These are phyloP conservation scores for Abrus precatorius DNA, from an alignment of 306 rosid species.

Conservation along the genomic window DNA sequence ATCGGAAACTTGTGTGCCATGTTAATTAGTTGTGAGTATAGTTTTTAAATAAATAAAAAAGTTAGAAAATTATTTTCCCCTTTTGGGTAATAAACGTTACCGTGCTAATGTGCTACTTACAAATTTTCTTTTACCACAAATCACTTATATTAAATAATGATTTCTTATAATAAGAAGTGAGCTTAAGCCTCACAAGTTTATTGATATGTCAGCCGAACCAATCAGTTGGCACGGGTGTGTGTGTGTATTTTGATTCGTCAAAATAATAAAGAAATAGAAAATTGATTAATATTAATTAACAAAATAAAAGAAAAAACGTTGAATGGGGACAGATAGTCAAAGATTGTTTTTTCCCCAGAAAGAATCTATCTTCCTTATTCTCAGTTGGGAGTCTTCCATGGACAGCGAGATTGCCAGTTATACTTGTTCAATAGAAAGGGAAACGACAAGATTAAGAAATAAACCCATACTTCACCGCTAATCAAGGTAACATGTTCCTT, in stretches of 20 bases:
- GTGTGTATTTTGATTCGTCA: conserved; percentile 1
- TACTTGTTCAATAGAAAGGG: conserved; percentile 40
- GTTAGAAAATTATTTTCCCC: no score
- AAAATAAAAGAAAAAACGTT: background rate
- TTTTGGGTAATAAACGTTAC: background rate
- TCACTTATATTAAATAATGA: background rate
- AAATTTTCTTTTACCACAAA: background rate
- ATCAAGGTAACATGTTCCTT: conserved; percentile 72
- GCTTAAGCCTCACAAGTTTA: background rate
- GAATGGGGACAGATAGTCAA: conserved; percentile 62
- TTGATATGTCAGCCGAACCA: background rate
- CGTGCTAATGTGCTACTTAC: background rate
- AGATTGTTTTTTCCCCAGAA: conserved; percentile 33
- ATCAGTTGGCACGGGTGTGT: background rate
- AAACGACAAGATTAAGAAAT: conserved; percentile 57
- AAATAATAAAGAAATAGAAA: background rate
- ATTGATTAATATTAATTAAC: background rate
- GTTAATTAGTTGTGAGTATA: conserved; percentile 4
- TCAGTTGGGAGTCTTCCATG: conserved; percentile 44
- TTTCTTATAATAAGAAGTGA: background rate
- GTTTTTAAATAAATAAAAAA: no score
- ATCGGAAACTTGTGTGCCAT: background rate
- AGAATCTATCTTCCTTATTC: conserved; percentile 45
- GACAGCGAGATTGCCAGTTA: conserved; percentile 45
- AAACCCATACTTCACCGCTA: conserved; percentile 62